phyloP scores from a whole-genome alignment of 208 protist genomes.

The Polymyxa betae region DNA sequence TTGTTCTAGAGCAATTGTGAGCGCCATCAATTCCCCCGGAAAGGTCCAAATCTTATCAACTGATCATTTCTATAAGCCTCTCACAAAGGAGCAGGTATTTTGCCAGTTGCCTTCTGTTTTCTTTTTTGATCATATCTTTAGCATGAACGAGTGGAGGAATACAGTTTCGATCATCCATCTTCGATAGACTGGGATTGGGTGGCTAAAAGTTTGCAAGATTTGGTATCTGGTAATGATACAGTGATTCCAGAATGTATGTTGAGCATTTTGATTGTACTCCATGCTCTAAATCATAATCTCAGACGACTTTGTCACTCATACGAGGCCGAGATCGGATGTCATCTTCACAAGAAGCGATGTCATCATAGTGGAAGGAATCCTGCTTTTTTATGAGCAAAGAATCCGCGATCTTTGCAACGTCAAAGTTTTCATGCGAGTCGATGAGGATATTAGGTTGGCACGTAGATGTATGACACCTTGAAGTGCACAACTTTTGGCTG shows the following conservation, averaged over 20 bases:
- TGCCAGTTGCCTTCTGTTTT: background rate
- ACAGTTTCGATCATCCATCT: conserved; percentile 49
- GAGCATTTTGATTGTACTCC: background rate
- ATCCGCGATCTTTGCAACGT: conserved; percentile 51
- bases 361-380: conserved; percentile 58
- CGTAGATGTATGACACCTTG: background rate
- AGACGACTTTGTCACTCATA: conserved; percentile 45
- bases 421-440: conserved; percentile 51
- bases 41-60: background rate
- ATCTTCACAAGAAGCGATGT: background rate
- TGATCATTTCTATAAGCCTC: conserved; percentile 13
- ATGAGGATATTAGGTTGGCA: conserved; percentile 50
- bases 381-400: conserved; percentile 5
- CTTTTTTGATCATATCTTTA: background rate
- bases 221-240: background rate
- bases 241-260: conserved; percentile 18
- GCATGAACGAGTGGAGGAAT: background rate
- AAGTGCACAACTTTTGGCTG: background rate
- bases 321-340: background rate
- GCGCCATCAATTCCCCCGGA: background rate
- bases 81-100: background rate
- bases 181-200: conserved; percentile 53
- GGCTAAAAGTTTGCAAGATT: background rate
- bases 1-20: conserved; percentile 3
- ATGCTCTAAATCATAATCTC: background rate